Evolutionary conservation across 2,329 filamentous ascomycete genomes (phyloP).

Genomic region (Colletotrichum australisinense): DNA sequence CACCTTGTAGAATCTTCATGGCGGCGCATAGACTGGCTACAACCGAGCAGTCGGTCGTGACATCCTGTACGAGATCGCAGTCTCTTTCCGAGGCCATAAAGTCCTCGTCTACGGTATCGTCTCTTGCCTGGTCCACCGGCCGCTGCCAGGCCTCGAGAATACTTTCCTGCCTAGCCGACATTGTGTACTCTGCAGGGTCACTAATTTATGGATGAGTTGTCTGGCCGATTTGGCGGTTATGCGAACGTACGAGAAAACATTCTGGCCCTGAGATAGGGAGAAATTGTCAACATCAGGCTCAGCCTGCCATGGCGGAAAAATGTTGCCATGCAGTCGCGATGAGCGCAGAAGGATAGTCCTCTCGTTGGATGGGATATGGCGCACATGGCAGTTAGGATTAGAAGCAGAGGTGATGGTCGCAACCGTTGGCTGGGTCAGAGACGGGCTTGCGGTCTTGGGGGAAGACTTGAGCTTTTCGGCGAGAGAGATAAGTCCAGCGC

Average conservation of each 20-base stretch:
- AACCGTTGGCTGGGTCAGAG: conserved; percentile 40
- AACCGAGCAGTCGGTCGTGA: conserved; percentile 96
- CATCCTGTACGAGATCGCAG: conserved; percentile 92
- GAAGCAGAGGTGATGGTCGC: neutral
- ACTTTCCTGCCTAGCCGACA: conserved; percentile 79
- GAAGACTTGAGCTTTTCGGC: conserved; percentile 80
- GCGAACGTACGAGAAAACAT: conserved; percentile 70
- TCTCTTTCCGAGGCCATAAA: conserved; percentile 68
- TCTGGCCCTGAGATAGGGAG: conserved; percentile 56
- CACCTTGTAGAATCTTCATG: conserved; percentile 75
- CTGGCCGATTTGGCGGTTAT: conserved; percentile 25
- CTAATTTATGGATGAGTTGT: conserved; percentile 52
- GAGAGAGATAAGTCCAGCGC: conserved; percentile 74
- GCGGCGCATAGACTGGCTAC: conserved; percentile 93
- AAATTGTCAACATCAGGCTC: conserved; percentile 74
- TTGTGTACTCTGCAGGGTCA: conserved; percentile 74
- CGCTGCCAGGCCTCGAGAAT: conserved; percentile 90
- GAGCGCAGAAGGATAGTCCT: conserved; percentile 81
- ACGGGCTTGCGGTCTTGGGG: neutral
- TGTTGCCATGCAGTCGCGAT: conserved; percentile 83
- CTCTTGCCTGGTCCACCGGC: conserved; percentile 71
- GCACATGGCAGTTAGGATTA: conserved; percentile 49
- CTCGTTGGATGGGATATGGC: conserved; percentile 75
- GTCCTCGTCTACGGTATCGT: conserved; percentile 50
- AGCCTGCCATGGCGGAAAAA: conserved; percentile 87